phyloP scores from a whole-genome alignment of 2,329 filamentous ascomycete species.

The Aspergillus hortae region DNA sequence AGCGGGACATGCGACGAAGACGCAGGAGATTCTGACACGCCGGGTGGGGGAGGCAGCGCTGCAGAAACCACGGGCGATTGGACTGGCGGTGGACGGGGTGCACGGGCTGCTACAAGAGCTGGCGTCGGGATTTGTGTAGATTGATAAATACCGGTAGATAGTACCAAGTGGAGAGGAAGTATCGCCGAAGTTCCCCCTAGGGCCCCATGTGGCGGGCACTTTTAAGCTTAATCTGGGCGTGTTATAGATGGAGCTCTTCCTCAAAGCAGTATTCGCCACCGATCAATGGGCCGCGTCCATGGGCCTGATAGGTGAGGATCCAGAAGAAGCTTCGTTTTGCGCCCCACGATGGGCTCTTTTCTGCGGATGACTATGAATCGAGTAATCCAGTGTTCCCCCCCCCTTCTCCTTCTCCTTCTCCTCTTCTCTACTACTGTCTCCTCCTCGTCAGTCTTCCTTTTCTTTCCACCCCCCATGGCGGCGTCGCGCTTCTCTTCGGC shows the following conservation, averaged over 20 bases:
- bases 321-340: neutral
- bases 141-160: neutral
- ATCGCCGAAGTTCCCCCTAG: too few relatives aligned
- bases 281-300: neutral
- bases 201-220: too few relatives aligned
- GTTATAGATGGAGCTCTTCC: neutral
- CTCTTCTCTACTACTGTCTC: neutral
- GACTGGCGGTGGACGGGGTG: slow-evolving; percentile 34
- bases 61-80: slow-evolving; percentile 33
- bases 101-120: slow-evolving; percentile 35
- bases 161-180: too few relatives aligned
- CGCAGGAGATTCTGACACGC: slow-evolving; percentile 25
- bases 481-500: slow-evolving; percentile 12
- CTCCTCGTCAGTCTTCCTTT: neutral
- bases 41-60: slow-evolving; percentile 25
- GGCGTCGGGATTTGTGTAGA: slow-evolving; percentile 36
- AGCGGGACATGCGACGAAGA: slow-evolving; percentile 22
- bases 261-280: neutral
- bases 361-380: too few relatives aligned
- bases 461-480: slow-evolving; percentile 1
- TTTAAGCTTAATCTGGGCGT: slow-evolving; percentile 6
- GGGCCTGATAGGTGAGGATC: neutral
- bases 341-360: neutral
- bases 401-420: slow-evolving; percentile 1
- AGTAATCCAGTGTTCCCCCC: too few relatives aligned